Conservation (phyloP, 2,329 filamentous ascomycete species). For the Fusarium humuli region DNA sequence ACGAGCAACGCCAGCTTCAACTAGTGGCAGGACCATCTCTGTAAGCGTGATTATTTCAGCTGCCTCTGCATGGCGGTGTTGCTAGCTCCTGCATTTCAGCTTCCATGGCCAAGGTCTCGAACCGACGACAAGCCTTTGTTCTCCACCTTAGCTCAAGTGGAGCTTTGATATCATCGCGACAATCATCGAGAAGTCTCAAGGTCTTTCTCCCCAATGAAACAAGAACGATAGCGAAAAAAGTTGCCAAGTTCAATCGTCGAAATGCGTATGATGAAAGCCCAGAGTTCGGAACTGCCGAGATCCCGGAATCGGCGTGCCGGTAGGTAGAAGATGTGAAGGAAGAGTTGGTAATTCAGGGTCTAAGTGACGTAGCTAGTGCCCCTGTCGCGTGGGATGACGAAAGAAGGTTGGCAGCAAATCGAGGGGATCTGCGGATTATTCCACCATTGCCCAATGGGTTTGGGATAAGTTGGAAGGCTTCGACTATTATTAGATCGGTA, state of each 20-base stretch:
- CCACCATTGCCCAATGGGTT: slow-evolving; percentile 11
- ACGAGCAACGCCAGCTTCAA: not conserved
- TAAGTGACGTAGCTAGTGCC: slow-evolving; percentile 42
- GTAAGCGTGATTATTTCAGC: slow-evolving; percentile 24
- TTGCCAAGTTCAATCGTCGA: not conserved
- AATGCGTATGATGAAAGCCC: slow-evolving; percentile 25
- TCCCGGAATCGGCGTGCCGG: slow-evolving; percentile 1
- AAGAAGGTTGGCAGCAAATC: slow-evolving; percentile 28
- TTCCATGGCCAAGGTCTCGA: not conserved
- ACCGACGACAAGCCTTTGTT: slow-evolving; percentile 1
- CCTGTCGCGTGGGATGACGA: slow-evolving; percentile 30
- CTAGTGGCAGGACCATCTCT: not conserved
- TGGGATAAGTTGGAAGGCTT: slow-evolving; percentile 12
- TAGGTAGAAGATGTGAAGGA: not conserved
- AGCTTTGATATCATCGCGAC: slow-evolving; percentile 4
- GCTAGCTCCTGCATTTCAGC: slow-evolving; percentile 21
- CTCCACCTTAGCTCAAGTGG: slow-evolving; percentile 15
- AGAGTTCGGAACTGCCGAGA: slow-evolving; percentile 6
- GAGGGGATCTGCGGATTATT: slow-evolving; percentile 34
- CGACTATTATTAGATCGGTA: slow-evolving; percentile 6
- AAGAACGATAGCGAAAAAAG: not conserved
- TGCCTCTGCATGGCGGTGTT: slow-evolving; percentile 25
- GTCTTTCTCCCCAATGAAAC: not conserved
- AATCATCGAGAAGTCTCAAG: not conserved
- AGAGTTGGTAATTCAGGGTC: slow-evolving; percentile 32